phyloP scores from a whole-genome alignment of 1,139 yeast genomes.

The Pichia terricola region DNA sequence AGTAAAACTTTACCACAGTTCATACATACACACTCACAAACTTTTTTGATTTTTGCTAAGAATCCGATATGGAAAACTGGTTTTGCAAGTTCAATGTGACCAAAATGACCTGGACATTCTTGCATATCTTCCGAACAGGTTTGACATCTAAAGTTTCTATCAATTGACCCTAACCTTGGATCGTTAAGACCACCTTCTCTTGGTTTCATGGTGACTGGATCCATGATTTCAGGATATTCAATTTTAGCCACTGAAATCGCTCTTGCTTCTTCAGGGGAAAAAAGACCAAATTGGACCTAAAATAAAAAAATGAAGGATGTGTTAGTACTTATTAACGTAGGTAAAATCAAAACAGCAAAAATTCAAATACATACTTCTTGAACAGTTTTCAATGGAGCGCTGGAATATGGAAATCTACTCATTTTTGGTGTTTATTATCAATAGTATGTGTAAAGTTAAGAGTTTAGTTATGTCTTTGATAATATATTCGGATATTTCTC shows the following conservation, averaged over 20 bases:
- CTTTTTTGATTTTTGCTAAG: constrained; percentile 86
- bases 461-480: too few relatives aligned
- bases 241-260: constrained; percentile 96
- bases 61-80: constrained; percentile 98
- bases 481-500: too few relatives aligned
- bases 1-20: constrained; percentile 92
- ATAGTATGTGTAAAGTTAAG: too few relatives aligned
- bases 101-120: constrained; percentile 99
- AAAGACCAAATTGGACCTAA: constrained; percentile 88
- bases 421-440: constrained; percentile 9
- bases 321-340: too few relatives aligned
- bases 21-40: constrained; percentile 95
- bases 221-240: constrained; percentile 98
- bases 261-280: constrained; percentile 95
- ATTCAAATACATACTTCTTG: constrained; percentile 59
- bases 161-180: constrained; percentile 94
- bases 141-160: constrained; percentile 94
- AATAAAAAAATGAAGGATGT: neutral
- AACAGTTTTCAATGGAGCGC: constrained; percentile 94
- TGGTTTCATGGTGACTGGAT: constrained; percentile 89
- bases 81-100: constrained; percentile 95
- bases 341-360: neutral
- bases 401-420: constrained; percentile 75
- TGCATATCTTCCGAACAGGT: constrained; percentile 99
- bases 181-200: constrained; percentile 96